These are phyloP conservation scores for Phytophthora palmivora DNA, from an alignment of 352 stramenopile genomes.

Conservation along the genomic window DNA sequence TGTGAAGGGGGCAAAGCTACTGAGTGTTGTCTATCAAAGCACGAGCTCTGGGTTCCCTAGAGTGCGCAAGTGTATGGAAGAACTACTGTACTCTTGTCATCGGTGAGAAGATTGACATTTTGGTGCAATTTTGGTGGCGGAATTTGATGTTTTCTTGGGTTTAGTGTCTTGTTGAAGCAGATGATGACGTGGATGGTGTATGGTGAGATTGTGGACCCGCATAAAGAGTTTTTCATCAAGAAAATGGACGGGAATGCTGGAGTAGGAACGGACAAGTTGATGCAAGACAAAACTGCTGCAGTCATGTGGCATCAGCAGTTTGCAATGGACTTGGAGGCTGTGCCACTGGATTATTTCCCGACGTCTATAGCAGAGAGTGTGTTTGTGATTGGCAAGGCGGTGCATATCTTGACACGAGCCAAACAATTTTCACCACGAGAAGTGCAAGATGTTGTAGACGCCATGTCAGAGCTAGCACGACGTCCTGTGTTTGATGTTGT, in stretches of 20 bases:
- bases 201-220: conserved; percentile 73
- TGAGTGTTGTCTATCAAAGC: conserved; percentile 52
- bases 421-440: conserved; percentile 58
- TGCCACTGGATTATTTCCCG: conserved; percentile 70
- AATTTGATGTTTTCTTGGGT: conserved; percentile 3
- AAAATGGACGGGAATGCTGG: conserved; percentile 8
- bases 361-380: conserved; percentile 66
- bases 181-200: conserved; percentile 87
- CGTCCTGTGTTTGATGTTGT: conserved; percentile 55
- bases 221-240: conserved; percentile 82
- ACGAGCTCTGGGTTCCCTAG: conserved; percentile 67
- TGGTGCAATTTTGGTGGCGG: not conserved
- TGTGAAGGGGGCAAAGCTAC: conserved; percentile 46
- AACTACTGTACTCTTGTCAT: conserved; percentile 62
- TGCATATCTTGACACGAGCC: conserved; percentile 59
- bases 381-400: conserved; percentile 71
- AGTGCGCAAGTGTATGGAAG: conserved; percentile 59
- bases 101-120: conserved; percentile 34
- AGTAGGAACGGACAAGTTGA: not conserved
- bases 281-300: conserved; percentile 10
- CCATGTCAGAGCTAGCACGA: conserved; percentile 45
- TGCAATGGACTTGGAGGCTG: conserved; percentile 57
- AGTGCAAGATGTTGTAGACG: conserved; percentile 51
- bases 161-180: conserved; percentile 77
- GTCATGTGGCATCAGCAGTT: conserved; percentile 62